These are phyloP conservation scores for Dictyophora rubrovolvata DNA, from an alignment of 768 basidiomycete genomes.

Conservation along the genomic window DNA sequence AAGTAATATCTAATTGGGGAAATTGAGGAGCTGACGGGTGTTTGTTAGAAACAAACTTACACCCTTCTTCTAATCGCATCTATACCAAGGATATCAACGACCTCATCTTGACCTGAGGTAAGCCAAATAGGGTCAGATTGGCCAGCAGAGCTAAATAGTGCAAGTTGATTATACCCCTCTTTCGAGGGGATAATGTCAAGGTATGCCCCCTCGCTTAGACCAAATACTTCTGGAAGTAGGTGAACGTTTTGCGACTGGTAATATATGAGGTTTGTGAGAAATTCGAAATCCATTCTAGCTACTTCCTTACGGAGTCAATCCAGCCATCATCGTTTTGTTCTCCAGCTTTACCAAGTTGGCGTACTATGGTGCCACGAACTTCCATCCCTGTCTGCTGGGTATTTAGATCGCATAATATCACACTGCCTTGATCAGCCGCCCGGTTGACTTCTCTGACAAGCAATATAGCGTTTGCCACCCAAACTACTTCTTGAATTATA, in stretches of 20 bases:
- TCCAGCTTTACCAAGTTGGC: slow-evolving; percentile 70
- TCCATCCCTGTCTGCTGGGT: slow-evolving; percentile 27
- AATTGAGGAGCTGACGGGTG: not conserved
- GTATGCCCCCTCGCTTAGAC: slow-evolving; percentile 51
- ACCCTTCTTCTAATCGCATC: slow-evolving; percentile 58
- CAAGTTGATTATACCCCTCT: slow-evolving; percentile 87
- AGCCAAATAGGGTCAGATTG: slow-evolving; percentile 67
- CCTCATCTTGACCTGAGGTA: slow-evolving; percentile 86
- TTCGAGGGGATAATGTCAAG: slow-evolving; percentile 78
- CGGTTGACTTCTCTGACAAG: slow-evolving; percentile 84
- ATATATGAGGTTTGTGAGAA: not conserved
- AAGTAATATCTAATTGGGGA: slow-evolving; percentile 12
- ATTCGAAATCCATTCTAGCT: slow-evolving; percentile 7
- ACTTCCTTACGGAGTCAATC: slow-evolving; percentile 70
- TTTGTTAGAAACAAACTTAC: slow-evolving; percentile 34
- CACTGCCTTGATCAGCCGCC: slow-evolving; percentile 69
- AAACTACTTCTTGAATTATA: slow-evolving; percentile 73
- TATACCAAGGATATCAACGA: slow-evolving; percentile 65
- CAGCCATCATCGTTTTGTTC: slow-evolving; percentile 90
- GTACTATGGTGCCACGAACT: slow-evolving; percentile 38
- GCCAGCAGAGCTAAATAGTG: slow-evolving; percentile 73
- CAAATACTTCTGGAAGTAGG: slow-evolving; percentile 39
- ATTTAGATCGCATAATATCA: slow-evolving; percentile 50
- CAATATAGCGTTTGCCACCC: slow-evolving; percentile 69
- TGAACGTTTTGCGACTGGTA: slow-evolving; percentile 53